Conservation (phyloP, 2,329 filamentous ascomycete genomes). For the Paradendryphiella salina region DNA sequence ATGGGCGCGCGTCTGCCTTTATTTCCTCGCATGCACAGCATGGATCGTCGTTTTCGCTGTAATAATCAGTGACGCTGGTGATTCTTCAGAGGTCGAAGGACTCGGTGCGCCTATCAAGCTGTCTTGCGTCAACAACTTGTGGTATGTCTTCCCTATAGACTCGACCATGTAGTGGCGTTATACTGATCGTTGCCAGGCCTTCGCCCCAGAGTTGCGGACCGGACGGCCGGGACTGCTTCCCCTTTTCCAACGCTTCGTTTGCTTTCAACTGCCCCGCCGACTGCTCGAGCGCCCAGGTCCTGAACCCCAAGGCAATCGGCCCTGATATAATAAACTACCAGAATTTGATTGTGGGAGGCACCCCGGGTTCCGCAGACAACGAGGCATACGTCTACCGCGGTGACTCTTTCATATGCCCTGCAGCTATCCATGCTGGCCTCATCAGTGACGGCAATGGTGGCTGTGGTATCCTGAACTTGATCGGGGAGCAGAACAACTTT, state of each 20-base stretch:
- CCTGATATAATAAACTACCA: slow-evolving; percentile 65
- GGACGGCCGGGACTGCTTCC: slow-evolving; percentile 60
- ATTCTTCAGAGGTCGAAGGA: slow-evolving; percentile 62
- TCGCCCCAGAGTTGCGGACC: slow-evolving; percentile 51
- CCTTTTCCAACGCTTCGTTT: slow-evolving; percentile 56
- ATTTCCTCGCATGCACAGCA: slow-evolving; percentile 60
- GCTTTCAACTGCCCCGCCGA: slow-evolving; percentile 62
- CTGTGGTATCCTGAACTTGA: slow-evolving; percentile 38
- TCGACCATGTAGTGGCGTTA: slow-evolving; percentile 8
- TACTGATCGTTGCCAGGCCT: slow-evolving; percentile 22
- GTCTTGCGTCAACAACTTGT: slow-evolving; percentile 69
- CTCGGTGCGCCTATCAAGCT: slow-evolving; percentile 69
- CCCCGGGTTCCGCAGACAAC: not conserved
- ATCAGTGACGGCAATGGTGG: slow-evolving; percentile 37
- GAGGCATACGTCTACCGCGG: slow-evolving; percentile 37
- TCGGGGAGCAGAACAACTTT: slow-evolving; percentile 32
- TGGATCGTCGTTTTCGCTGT: slow-evolving; percentile 72
- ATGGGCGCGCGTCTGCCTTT: slow-evolving; percentile 58
- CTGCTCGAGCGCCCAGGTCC: slow-evolving; percentile 52
- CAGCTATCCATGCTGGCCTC: slow-evolving; percentile 44
- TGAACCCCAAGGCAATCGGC: slow-evolving; percentile 58
- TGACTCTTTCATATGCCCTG: slow-evolving; percentile 46
- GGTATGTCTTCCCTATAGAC: slow-evolving; percentile 51
- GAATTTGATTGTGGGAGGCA: slow-evolving; percentile 69
- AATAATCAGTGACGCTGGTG: slow-evolving; percentile 64